phyloP scores from a whole-genome alignment of 164 flowering plant genomes.

The Nymphaea colorata region DNA sequence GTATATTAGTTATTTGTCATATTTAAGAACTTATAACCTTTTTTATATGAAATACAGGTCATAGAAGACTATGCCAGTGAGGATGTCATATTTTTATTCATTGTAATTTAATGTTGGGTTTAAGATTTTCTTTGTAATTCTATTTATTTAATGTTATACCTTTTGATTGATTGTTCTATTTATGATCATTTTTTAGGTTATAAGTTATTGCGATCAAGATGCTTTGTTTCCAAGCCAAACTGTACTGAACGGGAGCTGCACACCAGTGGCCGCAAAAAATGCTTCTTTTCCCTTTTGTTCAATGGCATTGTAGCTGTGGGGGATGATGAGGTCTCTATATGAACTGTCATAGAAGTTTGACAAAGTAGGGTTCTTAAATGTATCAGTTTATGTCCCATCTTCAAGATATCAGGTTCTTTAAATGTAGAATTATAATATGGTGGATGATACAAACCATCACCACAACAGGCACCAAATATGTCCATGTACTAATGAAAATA shows the following conservation, averaged over 20 bases:
- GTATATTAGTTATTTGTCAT: too few species aligned
- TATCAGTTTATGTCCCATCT: conserved; percentile 15
- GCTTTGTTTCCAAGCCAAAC: conserved; percentile 22
- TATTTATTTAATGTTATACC: too few species aligned
- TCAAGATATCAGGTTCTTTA: conserved; percentile 14
- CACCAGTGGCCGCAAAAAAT: conserved; percentile 18
- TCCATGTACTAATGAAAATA: not conserved
- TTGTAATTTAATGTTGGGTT: too few species aligned
- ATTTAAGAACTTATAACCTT: too few species aligned
- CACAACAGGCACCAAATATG: not conserved
- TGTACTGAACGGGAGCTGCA: conserved; percentile 22
- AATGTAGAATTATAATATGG: not conserved
- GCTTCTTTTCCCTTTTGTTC: conserved; percentile 16
- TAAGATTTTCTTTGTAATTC: too few species aligned
- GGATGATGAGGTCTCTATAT: conserved; percentile 2
- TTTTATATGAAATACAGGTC: too few species aligned
- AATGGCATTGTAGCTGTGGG: not conserved
- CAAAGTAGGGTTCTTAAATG: conserved; percentile 15
- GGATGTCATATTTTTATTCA: too few species aligned
- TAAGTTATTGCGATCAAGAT: too few species aligned
- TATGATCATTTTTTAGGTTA: too few species aligned
- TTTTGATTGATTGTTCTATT: too few species aligned
- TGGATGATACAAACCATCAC: not conserved
- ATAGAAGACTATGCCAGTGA: too few species aligned
- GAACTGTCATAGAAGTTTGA: conserved; percentile 15